These are phyloP conservation scores for Lodderomyces theae DNA, from an alignment of 1,139 yeast genomes.

Conservation along the genomic window DNA sequence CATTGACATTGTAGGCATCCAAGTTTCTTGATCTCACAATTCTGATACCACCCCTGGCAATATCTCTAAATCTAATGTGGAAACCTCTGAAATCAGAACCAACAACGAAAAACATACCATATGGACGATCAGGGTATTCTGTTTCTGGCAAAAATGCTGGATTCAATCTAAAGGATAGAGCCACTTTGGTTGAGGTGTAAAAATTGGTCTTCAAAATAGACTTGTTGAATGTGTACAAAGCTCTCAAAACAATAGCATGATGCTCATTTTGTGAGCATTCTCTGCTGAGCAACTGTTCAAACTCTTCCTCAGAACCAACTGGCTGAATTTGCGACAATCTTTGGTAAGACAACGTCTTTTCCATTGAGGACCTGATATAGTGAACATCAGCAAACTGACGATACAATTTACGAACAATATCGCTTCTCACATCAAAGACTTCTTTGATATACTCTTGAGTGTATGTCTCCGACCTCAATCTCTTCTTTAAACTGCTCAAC, in stretches of 20 bases:
- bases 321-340: constrained; percentile 76
- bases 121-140: constrained; percentile 92
- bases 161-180: constrained; percentile 85
- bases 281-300: constrained; percentile 63
- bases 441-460: constrained; percentile 83
- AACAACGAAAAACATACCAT: constrained; percentile 91
- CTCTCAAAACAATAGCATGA: constrained; percentile 77
- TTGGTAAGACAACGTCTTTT: constrained; percentile 86
- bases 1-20: constrained; percentile 84
- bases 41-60: constrained; percentile 97
- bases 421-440: constrained; percentile 67
- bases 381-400: constrained; percentile 91
- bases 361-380: constrained; percentile 70
- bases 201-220: constrained; percentile 90
- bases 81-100: constrained; percentile 97
- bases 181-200: constrained; percentile 91
- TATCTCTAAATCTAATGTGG: constrained; percentile 95
- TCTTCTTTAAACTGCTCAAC: constrained; percentile 75
- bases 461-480: constrained; percentile 90
- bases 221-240: constrained; percentile 80
- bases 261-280: constrained; percentile 79
- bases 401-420: constrained; percentile 77
- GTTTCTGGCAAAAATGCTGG: constrained; percentile 79
- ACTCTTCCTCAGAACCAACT: constrained; percentile 72
- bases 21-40: constrained; percentile 83